A percentile compares a stretch with the other conserved stretches of the same genome.
phyloP scores from a whole-genome alignment of 805 yeast genomes.

The Metschnikowia lunata region DNA sequence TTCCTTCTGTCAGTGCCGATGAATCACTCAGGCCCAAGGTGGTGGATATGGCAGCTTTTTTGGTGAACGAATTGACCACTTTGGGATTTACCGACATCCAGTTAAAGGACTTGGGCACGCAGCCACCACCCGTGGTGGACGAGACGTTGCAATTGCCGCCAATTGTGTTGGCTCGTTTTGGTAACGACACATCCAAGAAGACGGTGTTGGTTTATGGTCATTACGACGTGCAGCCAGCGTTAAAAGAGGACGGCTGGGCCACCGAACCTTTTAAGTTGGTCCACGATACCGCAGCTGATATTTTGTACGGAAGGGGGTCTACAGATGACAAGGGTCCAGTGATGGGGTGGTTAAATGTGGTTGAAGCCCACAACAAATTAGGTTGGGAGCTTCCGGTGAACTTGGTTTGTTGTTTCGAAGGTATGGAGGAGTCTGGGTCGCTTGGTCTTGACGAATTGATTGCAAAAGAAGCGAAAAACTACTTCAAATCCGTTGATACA shows the following conservation, averaged over 20 bases:
- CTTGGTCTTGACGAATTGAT: conserved; percentile 84
- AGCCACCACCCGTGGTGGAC: conserved; percentile 84
- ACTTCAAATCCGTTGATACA: conserved; percentile 86
- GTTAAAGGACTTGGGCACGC: conserved; percentile 77
- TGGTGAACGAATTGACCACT: conserved; percentile 59
- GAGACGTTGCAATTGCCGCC: conserved; percentile 80
- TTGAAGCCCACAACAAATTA: conserved; percentile 84
- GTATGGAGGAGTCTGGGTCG: conserved; percentile 99
- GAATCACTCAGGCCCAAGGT: conserved; percentile 85
- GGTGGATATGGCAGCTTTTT: conserved; percentile 81
- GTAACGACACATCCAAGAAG: conserved; percentile 76
- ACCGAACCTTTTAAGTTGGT: conserved; percentile 83
- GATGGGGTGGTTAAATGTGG: conserved; percentile 89
- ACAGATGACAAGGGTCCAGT: conserved; percentile 99
- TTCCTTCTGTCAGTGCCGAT: conserved; percentile 93
- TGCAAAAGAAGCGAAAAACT: conserved; percentile 67
- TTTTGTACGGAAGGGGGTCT: conserved; percentile 87
- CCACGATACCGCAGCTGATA: conserved; percentile 53
- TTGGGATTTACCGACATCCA: conserved; percentile 83
- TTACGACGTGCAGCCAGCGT: conserved; percentile 98
- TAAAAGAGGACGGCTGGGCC: conserved; percentile 88
- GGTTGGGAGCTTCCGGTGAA: conserved; percentile 91
- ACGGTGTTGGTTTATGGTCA: conserved; percentile 93
- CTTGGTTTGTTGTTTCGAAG: conserved; percentile 89
- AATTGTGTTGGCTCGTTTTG: conserved; percentile 84